These are phyloP conservation scores for Termitomyces sp. DNA, from an alignment of 768 basidiomycete genomes.

Conservation along the genomic window DNA sequence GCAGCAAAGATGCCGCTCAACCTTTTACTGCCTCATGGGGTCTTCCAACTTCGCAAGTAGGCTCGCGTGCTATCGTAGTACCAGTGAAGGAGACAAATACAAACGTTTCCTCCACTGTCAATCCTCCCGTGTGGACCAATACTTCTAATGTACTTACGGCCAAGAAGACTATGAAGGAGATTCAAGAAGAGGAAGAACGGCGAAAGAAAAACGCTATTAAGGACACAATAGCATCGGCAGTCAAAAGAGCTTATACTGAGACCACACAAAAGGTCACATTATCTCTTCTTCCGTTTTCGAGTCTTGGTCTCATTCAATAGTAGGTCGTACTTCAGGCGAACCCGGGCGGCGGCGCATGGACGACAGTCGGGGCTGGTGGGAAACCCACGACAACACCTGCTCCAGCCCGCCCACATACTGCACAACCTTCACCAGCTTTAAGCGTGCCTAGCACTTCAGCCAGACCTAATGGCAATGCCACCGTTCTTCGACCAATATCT, in stretches of 20 bases:
- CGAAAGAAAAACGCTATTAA: constrained; percentile 66
- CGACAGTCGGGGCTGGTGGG: constrained; percentile 79
- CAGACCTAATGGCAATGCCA: constrained; percentile 35
- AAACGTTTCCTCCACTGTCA: constrained; percentile 23
- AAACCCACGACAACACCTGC: constrained; percentile 40
- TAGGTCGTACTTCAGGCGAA: constrained; percentile 22
- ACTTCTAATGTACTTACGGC: constrained; percentile 44
- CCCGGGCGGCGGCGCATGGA: constrained; percentile 60
- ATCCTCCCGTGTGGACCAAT: constrained; percentile 72
- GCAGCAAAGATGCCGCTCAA: constrained; percentile 50
- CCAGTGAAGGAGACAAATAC: constrained; percentile 37
- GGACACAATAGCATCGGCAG: constrained; percentile 52
- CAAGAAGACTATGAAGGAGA: constrained; percentile 98
- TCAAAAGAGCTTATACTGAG: constrained; percentile 76
- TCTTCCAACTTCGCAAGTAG: constrained; percentile 77
- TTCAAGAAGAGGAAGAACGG: constrained; percentile 94
- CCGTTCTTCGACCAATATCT: constrained; percentile 28
- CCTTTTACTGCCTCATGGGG: constrained; percentile 78
- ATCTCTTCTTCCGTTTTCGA: not conserved
- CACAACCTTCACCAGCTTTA: constrained; percentile 25
- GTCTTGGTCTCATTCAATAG: constrained; percentile 5
- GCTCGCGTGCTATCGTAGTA: constrained; percentile 35
- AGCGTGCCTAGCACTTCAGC: constrained; percentile 23
- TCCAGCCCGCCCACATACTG: constrained; percentile 25
- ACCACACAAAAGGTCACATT: constrained; percentile 62